Conservation (phyloP, 2,329 filamentous ascomycete species). For the Didymella sp. region DNA sequence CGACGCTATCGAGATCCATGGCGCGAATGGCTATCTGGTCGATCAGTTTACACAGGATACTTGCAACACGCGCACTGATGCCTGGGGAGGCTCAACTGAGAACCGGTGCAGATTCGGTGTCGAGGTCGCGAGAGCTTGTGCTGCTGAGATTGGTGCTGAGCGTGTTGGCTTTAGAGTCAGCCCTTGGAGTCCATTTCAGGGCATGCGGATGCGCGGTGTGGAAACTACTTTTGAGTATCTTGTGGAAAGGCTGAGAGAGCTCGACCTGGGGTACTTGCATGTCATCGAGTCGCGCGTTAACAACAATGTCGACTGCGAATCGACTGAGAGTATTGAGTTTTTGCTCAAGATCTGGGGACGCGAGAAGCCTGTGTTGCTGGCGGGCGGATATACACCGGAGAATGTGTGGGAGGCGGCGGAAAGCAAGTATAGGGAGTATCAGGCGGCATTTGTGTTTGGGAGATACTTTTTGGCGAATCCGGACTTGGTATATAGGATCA, state of each 20-base stretch:
- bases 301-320: slow-evolving; percentile 49
- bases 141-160: slow-evolving; percentile 61
- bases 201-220: slow-evolving; percentile 68
- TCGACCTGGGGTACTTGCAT: slow-evolving; percentile 58
- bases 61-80: slow-evolving; percentile 60
- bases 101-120: slow-evolving; percentile 60
- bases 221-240: slow-evolving; percentile 68
- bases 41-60: slow-evolving; percentile 69
- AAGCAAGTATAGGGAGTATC: slow-evolving; percentile 49
- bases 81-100: slow-evolving; percentile 56
- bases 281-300: slow-evolving; percentile 64
- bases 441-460: slow-evolving; percentile 53
- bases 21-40: slow-evolving; percentile 70
- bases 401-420: slow-evolving; percentile 40
- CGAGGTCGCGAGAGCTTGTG: slow-evolving; percentile 60
- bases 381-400: slow-evolving; percentile 48
- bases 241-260: slow-evolving; percentile 56
- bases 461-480: slow-evolving; percentile 54
- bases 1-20: slow-evolving; percentile 65
- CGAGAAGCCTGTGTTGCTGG: slow-evolving; percentile 41
- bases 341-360: slow-evolving; percentile 23
- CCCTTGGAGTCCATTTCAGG: slow-evolving; percentile 67
- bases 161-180: slow-evolving; percentile 64
- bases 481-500: slow-evolving; percentile 33
- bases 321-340: slow-evolving; percentile 29